Percentiles rank a stretch among this genome's conserved stretches.
These are phyloP conservation scores for Spergularia marina DNA, from an alignment of 148 eudicot genomes.

Conservation along the genomic window DNA sequence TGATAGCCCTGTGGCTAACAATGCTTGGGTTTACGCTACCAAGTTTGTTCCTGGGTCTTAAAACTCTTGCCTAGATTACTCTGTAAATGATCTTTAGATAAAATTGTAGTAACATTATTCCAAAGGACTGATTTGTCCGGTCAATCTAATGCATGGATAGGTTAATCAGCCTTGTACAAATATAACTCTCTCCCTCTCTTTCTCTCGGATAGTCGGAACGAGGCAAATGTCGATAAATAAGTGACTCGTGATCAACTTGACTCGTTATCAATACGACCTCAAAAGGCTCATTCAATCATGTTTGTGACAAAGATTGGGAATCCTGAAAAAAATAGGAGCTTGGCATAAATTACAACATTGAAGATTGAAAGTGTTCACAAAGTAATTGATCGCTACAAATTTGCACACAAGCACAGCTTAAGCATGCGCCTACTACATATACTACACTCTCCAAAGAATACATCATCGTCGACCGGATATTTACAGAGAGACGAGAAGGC, in stretches of 20 bases:
- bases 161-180: neutral
- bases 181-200: neutral
- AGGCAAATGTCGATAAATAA: too few species aligned
- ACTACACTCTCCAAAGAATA: constrained; percentile 16
- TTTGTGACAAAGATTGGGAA: neutral
- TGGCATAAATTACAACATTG: neutral
- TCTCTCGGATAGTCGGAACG: neutral
- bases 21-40: constrained; percentile 90
- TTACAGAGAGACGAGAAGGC: constrained; percentile 15
- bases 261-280: too few species aligned
- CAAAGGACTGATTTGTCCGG: neutral
- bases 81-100: constrained; percentile 17
- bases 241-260: too few species aligned
- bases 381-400: constrained; percentile 17
- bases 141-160: neutral
- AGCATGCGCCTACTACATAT: constrained; percentile 2
- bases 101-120: constrained; percentile 5
- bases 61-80: constrained; percentile 19
- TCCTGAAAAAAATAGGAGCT: neutral
- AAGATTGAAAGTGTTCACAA: constrained; percentile 3
- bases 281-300: neutral
- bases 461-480: constrained; percentile 22
- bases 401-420: constrained; percentile 12
- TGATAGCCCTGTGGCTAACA: constrained; percentile 84
- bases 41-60: constrained; percentile 66